Evolutionary conservation across 257 asterid genomes (phyloP), one percentile per base, ranked within the genome.

Genomic region (Solanum clarkiae): DNA sequence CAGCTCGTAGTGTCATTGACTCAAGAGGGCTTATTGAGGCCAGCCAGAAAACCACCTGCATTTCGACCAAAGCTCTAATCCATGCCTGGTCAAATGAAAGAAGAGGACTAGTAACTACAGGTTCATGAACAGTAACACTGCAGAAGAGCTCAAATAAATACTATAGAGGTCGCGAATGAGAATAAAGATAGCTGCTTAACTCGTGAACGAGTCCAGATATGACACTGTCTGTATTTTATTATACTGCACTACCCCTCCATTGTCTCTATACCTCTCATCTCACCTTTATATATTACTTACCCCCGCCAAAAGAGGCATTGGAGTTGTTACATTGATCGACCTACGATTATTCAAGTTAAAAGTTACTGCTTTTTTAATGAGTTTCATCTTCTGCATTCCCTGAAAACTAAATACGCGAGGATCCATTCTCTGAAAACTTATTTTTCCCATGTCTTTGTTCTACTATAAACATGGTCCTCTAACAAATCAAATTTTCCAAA

Each of bases 21-120:
- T 49, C 98, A 96, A 96, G 99, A 96, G 90, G 99, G 98, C 63
- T 85, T 96, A 81, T n/a, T 95, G 87, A 90, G 99, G 93, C 86
- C 86, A 1, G 20, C 26, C 57, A 49, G 80, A 68, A 82, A 91
- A 86, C 87, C 84, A 75, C 74, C 92, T 63, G 83, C 88, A 71
- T 80, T 75, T 62, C 85, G 85, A 83, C 88, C 99, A 5, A 96
- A 93, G 89, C 86, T 96, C 84, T 96, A 85, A 86, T 51, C 40
- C 82, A 77, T 16, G 47, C 26, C 82, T 24, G 9, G 47, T 49
- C 20, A 22, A 75, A 75, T 75, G 24, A 49, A 20, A 77, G 51
- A 26, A 26, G 63, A 51, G 47, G 63, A 77, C 6, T 4, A 51
- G 26, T 51, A 18, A 4, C 62, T 75, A 49, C 11, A 75, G 22